These are phyloP conservation scores for Otatea glauca DNA, from an alignment of 176 grass and related monocot species.

Conservation along the genomic window DNA sequence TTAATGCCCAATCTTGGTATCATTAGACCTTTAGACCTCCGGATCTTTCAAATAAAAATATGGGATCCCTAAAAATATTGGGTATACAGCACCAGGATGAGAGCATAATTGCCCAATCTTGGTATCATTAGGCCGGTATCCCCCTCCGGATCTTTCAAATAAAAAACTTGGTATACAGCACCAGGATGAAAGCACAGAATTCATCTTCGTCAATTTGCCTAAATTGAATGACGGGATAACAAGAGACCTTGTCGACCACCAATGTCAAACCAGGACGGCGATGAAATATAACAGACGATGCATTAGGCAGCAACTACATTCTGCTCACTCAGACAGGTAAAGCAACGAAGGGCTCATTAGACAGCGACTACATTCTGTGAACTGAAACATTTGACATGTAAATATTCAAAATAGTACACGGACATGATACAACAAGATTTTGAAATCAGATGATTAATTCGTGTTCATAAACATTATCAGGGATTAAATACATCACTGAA, in stretches of 20 bases:
- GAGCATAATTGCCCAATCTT: too few species aligned
- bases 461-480: conserved; percentile 24
- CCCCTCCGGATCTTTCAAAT: neutral
- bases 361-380: neutral
- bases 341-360: neutral
- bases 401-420: neutral
- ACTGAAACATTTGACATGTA: neutral
- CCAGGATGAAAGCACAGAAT: neutral
- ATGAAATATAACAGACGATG: neutral
- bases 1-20: too few species aligned
- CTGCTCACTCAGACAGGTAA: neutral
- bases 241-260: neutral
- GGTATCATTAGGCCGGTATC: too few species aligned
- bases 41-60: too few species aligned
- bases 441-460: conserved; percentile 17
- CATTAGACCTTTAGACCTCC: too few species aligned
- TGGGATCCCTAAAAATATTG: too few species aligned
- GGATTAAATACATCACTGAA: conserved; percentile 41
- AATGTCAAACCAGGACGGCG: neutral
- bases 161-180: neutral
- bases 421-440: neutral
- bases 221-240: neutral
- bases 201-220: neutral
- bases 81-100: too few species aligned
- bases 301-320: neutral